Base-by-base conservation (phyloP, 2,329 filamentous ascomycete genomes). In the Ceratocystiopsis sp. region DNA sequence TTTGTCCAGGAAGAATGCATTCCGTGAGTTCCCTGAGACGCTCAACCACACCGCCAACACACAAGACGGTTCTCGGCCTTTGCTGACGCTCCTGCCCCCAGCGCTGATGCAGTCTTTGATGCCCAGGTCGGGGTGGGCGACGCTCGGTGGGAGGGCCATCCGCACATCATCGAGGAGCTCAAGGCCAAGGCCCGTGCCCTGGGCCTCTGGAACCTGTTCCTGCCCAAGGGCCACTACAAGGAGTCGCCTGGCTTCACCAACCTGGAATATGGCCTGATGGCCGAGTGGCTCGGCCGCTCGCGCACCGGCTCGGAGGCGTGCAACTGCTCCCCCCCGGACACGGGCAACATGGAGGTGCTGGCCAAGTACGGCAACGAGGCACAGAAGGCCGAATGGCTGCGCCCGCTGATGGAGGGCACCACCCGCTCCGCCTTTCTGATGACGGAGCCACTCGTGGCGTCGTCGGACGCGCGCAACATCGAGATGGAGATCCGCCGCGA, bases 171-270 rank as follows among this genome's bases (percentile, higher is more conserved):
- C 48, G 91, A 98, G 52, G 80, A 91, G 44, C 73, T 98, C 53
- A 96, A 96, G 72, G 67, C 64, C 50, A 83, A 86, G 61, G 91
- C 89, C 38, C 74, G 71, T 56, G 71, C 80, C 53, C 72, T 94
- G 21, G 91, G 89, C 1, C 69, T 98, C 38, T 98, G 91, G 91
- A 98, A 98, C 65, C 82, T 98, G 80, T 98, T 98, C 69, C 64
- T 98, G 52, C 84, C 91, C 50, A 89, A 83, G 67, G 86, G 80
- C 54, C 87, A 95, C 65, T 96, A 95, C 71, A 84, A 81, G 61
- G 84, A 95, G 66, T 93, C 86, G 1, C 86, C 89, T 19, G 91
- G 91, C 33, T 95, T 85, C 66, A 84, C 78, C 47, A 98, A 96
- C 63, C 69, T 98, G 49, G 91, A 98, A 64, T 98, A 98, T 58